Conservation (phyloP, 2,329 filamentous ascomycete species). For the Penicillium digitatum region DNA sequence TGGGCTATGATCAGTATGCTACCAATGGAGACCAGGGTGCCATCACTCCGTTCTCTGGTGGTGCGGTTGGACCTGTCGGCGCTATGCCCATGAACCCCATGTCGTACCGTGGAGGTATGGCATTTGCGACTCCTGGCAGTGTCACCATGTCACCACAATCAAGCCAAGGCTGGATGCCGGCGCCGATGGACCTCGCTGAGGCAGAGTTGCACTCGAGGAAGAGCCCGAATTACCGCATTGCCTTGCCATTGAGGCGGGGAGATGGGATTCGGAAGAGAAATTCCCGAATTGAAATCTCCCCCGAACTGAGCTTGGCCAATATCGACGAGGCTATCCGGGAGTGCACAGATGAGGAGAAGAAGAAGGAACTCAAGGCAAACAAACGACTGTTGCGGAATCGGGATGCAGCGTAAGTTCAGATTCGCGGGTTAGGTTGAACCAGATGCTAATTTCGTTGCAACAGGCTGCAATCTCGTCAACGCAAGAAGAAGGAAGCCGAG, state of each 20-base stretch:
- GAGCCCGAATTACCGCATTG: slow-evolving; percentile 63
- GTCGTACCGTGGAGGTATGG: slow-evolving; percentile 47
- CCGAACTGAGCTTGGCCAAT: slow-evolving; percentile 86
- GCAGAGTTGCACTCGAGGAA: slow-evolving; percentile 53
- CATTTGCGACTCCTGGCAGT: slow-evolving; percentile 47
- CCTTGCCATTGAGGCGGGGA: slow-evolving; percentile 71
- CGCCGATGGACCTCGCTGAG: slow-evolving; percentile 48
- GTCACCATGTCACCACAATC: slow-evolving; percentile 60
- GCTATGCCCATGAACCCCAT: slow-evolving; percentile 39
- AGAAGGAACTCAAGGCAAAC: slow-evolving; percentile 95
- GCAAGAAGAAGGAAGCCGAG: slow-evolving; percentile 97
- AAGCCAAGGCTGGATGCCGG: slow-evolving; percentile 55
- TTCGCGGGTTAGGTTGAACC: slow-evolving; percentile 2
- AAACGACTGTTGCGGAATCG: slow-evolving; percentile 92
- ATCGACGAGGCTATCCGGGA: slow-evolving; percentile 89
- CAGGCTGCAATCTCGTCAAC: slow-evolving; percentile 90
- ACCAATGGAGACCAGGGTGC: slow-evolving; percentile 49
- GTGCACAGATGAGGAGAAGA: slow-evolving; percentile 76
- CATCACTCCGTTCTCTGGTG: slow-evolving; percentile 42
- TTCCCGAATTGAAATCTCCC: slow-evolving; percentile 92
- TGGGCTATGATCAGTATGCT: slow-evolving; percentile 62
- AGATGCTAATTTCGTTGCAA: neutral
- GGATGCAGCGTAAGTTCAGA: slow-evolving; percentile 79
- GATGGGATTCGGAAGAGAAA: slow-evolving; percentile 99
- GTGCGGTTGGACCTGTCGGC: slow-evolving; percentile 41